Evolutionary conservation across 257 asterid species (phyloP), one percentile per base, ranked within the genome.

Genomic region (Nicotiana tabacum): DNA sequence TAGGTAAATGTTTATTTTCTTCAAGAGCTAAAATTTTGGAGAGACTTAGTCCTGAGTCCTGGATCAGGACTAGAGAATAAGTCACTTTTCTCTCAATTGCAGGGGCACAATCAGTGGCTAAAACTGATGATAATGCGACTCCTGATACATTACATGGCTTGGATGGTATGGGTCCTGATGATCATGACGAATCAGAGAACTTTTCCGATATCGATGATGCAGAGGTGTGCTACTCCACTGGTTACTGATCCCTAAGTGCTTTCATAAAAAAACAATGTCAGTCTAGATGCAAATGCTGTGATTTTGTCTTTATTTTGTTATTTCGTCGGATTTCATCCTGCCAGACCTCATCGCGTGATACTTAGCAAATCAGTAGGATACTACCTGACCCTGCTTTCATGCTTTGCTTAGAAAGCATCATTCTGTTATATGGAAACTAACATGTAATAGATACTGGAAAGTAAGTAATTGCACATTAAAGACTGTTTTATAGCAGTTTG

Each of bases 151-250:
- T 37, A 35, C 87, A 85, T 80, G 88, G 84, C 51, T 76, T 60
- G 85, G 93, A 90, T 87, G 90, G 58, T 83, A 82, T 53, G 9
- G 32, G 6, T 61, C 66, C 79, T 16, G 66, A 80, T 65, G 86
- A 78, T 77, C 43, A 76, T n/a, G 93, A 90, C 61, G 95, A 93
- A 83, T 85, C 97, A 3, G 97, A 88, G 60, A 93, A 76, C 74
- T 90, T 93, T n/a, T 91, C 97, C 5, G 98, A 95, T 84, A 90
- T 92, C 68, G 98, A 95, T 82, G 98, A 95, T 78, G 74, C 17
- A 21, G 98, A 95, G 97, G 98, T 91, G 70, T 83, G 82, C 80
- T 69, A 82, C 27, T 48, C 15, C 16, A 74, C 27, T 48, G 43
- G 3, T 74, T 24, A 27, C 24, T 37, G 17, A 46, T 48, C 62